These are phyloP conservation scores for Arthroderma sp. DNA, from an alignment of 2,329 filamentous ascomycete genomes.

Conservation along the genomic window DNA sequence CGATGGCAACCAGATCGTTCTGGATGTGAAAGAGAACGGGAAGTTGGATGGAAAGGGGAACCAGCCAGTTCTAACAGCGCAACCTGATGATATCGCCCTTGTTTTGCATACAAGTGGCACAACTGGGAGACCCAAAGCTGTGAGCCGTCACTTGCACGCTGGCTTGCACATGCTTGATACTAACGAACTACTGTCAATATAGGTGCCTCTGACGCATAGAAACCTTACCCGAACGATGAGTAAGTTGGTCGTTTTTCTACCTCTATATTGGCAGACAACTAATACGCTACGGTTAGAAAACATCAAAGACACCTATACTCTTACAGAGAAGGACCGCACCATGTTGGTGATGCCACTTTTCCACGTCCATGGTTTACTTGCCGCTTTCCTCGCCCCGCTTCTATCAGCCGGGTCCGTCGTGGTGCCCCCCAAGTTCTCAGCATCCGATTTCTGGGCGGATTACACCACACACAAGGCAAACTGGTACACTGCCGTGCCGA, in stretches of 20 bases:
- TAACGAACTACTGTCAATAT: constrained; percentile 5
- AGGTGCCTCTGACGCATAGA: constrained; percentile 64
- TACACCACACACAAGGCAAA: constrained; percentile 63
- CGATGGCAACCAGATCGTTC: constrained; percentile 54
- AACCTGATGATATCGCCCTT: constrained; percentile 67
- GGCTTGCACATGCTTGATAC: background rate
- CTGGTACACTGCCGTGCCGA: constrained; percentile 90
- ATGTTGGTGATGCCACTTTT: constrained; percentile 85
- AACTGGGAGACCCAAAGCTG: constrained; percentile 73
- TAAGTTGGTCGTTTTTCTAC: constrained; percentile 23
- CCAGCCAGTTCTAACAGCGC: constrained; percentile 39
- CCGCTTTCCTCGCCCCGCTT: constrained; percentile 66
- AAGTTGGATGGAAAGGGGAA: constrained; percentile 44
- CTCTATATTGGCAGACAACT: constrained; percentile 1
- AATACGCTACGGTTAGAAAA: constrained; percentile 40
- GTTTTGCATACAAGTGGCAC: constrained; percentile 77
- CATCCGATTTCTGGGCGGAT: constrained; percentile 68
- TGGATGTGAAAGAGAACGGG: constrained; percentile 66
- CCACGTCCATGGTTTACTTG: constrained; percentile 79
- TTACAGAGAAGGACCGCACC: constrained; percentile 59
- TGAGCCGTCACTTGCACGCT: constrained; percentile 24
- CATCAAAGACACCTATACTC: constrained; percentile 62
- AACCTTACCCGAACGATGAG: constrained; percentile 73
- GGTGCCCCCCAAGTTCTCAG: constrained; percentile 67
- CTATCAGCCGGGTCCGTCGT: constrained; percentile 65